A percentile compares a stretch with the other conserved stretches of the same genome.
Evolutionary conservation across 345 rosid species (phyloP).

Genomic region (Hibiscus trionum): DNA sequence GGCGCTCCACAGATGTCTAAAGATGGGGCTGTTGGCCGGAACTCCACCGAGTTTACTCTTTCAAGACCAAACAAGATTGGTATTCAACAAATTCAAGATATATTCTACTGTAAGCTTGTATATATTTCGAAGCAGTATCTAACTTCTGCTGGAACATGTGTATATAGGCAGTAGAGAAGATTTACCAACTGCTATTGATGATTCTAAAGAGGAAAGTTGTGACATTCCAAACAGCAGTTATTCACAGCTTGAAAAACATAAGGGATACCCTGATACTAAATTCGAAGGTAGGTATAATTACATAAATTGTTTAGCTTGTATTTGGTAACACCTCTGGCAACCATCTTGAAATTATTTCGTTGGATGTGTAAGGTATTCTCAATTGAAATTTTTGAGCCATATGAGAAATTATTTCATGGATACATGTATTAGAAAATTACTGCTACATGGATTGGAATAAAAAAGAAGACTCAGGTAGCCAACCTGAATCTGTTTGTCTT

Average conservation of each 20-base stretch:
- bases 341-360: not conserved
- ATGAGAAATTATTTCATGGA: not conserved
- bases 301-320: not conserved
- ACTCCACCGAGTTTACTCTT: not conserved
- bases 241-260: slow-evolving; percentile 29
- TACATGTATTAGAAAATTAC: not conserved
- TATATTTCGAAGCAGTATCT: slow-evolving; percentile 5
- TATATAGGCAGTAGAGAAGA: slow-evolving; percentile 72
- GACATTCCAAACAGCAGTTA: slow-evolving; percentile 29
- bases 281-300: slow-evolving; percentile 42
- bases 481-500: not conserved
- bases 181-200: slow-evolving; percentile 31
- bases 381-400: not conserved
- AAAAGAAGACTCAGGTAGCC: not conserved
- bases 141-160: slow-evolving; percentile 20
- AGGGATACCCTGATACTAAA: slow-evolving; percentile 33
- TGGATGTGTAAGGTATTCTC: not conserved
- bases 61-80: slow-evolving; percentile 15
- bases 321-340: slow-evolving; percentile 7
- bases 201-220: slow-evolving; percentile 35
- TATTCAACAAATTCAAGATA: slow-evolving; percentile 25
- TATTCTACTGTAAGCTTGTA: slow-evolving; percentile 5
- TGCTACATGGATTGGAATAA: not conserved
- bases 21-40: not conserved
- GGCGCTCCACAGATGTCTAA: not conserved